phyloP scores from a whole-genome alignment of 306 rosid species.

The Quercus mongolica region DNA sequence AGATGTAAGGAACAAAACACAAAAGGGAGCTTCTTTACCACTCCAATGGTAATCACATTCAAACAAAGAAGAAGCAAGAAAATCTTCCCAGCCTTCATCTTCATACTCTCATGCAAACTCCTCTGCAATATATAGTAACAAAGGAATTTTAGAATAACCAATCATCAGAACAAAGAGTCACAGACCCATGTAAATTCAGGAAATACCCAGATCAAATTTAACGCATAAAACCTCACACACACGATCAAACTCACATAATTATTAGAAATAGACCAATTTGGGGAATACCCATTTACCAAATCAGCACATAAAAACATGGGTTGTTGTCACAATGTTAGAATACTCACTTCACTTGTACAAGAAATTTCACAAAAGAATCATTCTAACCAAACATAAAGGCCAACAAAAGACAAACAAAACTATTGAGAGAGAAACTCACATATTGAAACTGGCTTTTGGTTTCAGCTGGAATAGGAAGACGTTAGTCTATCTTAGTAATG shows the following conservation, averaged over 20 bases:
- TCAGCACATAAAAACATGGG: neutral
- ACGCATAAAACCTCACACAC: neutral
- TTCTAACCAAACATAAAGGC: neutral
- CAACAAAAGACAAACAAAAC: neutral
- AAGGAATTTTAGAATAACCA: neutral
- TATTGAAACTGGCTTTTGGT: neutral
- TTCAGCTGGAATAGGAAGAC: neutral
- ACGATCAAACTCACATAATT: neutral
- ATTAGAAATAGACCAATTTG: neutral
- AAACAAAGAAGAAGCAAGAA: conserved; percentile 47
- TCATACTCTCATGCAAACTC: conserved; percentile 22
- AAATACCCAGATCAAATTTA: neutral
- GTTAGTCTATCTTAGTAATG: neutral
- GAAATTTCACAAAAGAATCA: neutral
- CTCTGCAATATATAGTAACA: conserved; percentile 13
- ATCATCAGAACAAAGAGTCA: neutral
- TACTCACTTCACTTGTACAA: neutral
- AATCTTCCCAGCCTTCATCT: conserved; percentile 47
- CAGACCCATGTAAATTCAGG: neutral
- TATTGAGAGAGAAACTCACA: neutral
- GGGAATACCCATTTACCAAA: neutral
- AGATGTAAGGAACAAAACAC: neutral
- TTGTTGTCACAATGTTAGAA: neutral
- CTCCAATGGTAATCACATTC: conserved; percentile 33
- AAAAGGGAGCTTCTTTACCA: conserved; percentile 34